These are phyloP conservation scores for Marasmius fiardii DNA, from an alignment of 1,284 basidiomycete species.

Conservation along the genomic window DNA sequence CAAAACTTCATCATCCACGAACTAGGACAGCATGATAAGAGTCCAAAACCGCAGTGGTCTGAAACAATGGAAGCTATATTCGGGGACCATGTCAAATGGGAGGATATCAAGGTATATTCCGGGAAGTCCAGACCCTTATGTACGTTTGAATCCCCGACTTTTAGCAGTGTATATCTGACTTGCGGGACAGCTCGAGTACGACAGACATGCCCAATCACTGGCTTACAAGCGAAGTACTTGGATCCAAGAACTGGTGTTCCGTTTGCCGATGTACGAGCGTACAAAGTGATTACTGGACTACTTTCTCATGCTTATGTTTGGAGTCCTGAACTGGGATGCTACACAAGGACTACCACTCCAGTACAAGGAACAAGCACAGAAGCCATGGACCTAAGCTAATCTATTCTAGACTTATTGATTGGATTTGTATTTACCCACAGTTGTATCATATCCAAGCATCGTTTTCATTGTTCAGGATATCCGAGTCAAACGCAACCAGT, in stretches of 20 bases:
- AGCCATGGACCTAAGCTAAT: background rate
- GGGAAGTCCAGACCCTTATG: conserved; percentile 59
- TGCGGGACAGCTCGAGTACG: conserved; percentile 50
- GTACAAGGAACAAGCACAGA: background rate
- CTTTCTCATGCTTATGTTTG: conserved; percentile 65
- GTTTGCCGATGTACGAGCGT: conserved; percentile 70
- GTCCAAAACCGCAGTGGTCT: conserved; percentile 55
- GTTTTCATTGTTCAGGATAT: no score
- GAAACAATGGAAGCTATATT: conserved; percentile 77
- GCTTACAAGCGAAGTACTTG: conserved; percentile 60
- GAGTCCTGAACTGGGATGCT: conserved; percentile 48
- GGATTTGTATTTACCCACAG: no score
- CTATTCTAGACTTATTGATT: no score
- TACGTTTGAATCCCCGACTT: conserved; percentile 29
- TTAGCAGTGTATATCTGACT: conserved; percentile 1
- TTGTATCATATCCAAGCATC: no score
- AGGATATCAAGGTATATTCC: conserved; percentile 57
- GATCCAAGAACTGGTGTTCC: conserved; percentile 78
- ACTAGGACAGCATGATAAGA: conserved; percentile 41
- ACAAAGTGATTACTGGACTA: conserved; percentile 52
- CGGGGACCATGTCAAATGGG: conserved; percentile 71
- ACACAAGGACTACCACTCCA: background rate
- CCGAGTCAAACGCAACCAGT: no score
- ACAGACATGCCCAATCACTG: conserved; percentile 63
- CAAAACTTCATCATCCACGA: conserved; percentile 70